These are phyloP conservation scores for Jacaranda copaia DNA, from an alignment of 257 asterid genomes.

Conservation along the genomic window DNA sequence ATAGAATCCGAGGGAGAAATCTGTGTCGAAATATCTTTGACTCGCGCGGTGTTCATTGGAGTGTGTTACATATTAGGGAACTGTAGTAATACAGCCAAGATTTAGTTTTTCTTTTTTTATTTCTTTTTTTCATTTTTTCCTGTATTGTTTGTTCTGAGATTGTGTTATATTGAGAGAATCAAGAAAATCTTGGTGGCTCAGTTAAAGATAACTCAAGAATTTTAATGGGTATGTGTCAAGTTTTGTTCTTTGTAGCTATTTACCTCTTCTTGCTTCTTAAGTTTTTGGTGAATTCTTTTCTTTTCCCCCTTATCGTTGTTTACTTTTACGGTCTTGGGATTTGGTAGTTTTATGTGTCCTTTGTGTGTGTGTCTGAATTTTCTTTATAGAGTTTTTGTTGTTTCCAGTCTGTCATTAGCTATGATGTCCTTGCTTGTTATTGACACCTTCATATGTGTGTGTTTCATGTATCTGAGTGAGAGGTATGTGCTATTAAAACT, in stretches of 20 bases:
- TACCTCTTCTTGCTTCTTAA: constrained; percentile 14
- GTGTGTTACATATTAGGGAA: constrained; percentile 14
- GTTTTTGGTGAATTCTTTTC: constrained; percentile 13
- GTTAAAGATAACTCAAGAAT: constrained; percentile 42
- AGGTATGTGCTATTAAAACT: constrained; percentile 39
- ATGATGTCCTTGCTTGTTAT: constrained; percentile 35
- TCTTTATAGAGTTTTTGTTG: constrained; percentile 26
- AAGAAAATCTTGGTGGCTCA: constrained; percentile 37
- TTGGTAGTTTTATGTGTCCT: constrained; percentile 32
- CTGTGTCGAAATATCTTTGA: constrained; percentile 23
- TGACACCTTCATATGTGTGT: constrained; percentile 40
- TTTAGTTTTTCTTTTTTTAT: background rate
- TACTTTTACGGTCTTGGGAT: constrained; percentile 30
- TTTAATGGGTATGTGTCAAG: constrained; percentile 56
- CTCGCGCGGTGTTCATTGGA: constrained; percentile 12
- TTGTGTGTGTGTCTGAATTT: constrained; percentile 17
- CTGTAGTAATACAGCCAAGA: constrained; percentile 17
- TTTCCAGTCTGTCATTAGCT: constrained; percentile 56
- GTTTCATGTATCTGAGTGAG: constrained; percentile 21
- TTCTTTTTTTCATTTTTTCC: background rate
- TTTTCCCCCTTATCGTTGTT: background rate
- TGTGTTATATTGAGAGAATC: constrained; percentile 34
- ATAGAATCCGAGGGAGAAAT: background rate
- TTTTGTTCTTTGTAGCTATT: background rate
- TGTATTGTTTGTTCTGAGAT: background rate